phyloP scores from a whole-genome alignment of 1,139 yeast species.

The Blastobotrys ciferrii region DNA sequence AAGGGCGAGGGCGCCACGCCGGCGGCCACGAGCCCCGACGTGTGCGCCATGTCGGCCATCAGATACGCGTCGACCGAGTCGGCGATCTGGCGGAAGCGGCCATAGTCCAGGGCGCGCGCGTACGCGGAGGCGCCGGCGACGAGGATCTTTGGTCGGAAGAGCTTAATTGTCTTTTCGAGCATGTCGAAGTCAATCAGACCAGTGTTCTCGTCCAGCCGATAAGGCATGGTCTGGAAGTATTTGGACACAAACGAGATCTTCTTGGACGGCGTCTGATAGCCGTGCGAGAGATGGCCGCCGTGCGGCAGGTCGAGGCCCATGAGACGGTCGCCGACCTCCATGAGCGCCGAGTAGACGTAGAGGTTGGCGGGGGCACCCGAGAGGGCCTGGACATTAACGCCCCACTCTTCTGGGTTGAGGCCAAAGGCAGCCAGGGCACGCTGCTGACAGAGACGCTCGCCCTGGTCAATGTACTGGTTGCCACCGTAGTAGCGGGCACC shows the following conservation, averaged over 20 bases:
- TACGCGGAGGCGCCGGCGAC: slow-evolving; percentile 99
- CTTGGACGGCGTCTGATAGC: slow-evolving; percentile 94
- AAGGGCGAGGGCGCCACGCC: slow-evolving; percentile 96
- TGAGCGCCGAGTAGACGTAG: slow-evolving; percentile 90
- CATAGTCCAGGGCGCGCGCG: slow-evolving; percentile 91
- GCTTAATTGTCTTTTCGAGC: slow-evolving; percentile 82
- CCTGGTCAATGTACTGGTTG: slow-evolving; percentile 91
- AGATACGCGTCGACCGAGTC: slow-evolving; percentile 95
- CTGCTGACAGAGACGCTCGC: slow-evolving; percentile 86
- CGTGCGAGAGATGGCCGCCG: slow-evolving; percentile 98
- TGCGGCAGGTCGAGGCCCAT: slow-evolving; percentile 98
- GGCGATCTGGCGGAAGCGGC: slow-evolving; percentile 93
- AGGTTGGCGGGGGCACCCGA: slow-evolving; percentile 98
- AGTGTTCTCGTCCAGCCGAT: slow-evolving; percentile 85
- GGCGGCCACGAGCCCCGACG: slow-evolving; percentile 93
- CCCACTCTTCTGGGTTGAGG: slow-evolving; percentile 84
- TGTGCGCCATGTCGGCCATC: slow-evolving; percentile 98
- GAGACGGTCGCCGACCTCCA: slow-evolving; percentile 91
- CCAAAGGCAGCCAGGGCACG: slow-evolving; percentile 89
- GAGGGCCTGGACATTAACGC: slow-evolving; percentile 94
- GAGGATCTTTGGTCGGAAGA: slow-evolving; percentile 91
- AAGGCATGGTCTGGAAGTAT: slow-evolving; percentile 98
- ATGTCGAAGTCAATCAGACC: slow-evolving; percentile 94
- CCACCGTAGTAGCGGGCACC: slow-evolving; percentile 98
- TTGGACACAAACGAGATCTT: slow-evolving; percentile 95